Evolutionary conservation across 169 alveolate genomes (phyloP).

Genomic region (Plasmodium coatneyi): DNA sequence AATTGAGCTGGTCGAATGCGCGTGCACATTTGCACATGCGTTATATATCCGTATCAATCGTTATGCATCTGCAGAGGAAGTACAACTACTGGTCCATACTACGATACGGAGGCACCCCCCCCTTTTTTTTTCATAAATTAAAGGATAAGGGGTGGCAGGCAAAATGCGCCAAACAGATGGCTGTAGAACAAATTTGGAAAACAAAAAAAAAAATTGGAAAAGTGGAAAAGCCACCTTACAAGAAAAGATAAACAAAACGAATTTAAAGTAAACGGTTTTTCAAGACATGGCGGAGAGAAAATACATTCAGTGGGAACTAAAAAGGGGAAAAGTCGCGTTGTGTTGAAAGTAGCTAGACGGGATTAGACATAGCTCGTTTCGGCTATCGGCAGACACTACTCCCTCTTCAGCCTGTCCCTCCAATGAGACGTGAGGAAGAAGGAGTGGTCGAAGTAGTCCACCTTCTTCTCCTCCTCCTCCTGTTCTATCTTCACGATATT

Average conservation of each 20-base stretch:
- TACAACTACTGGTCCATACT: neutral
- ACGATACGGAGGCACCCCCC: neutral
- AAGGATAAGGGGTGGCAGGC: neutral
- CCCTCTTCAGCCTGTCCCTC: conserved; percentile 39
- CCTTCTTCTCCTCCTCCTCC: conserved; percentile 24
- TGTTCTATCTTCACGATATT: conserved; percentile 48
- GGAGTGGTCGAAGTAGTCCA: conserved; percentile 39
- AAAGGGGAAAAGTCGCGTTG: neutral
- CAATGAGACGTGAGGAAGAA: conserved; percentile 41
- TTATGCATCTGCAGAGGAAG: neutral
- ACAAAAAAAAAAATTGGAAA: neutral
- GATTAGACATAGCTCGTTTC: too few species aligned
- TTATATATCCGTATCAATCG: neutral
- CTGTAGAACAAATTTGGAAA: neutral
- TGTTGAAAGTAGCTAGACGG: neutral
- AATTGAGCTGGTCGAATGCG: neutral
- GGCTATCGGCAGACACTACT: neutral
- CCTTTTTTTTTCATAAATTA: neutral
- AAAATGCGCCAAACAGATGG: neutral
- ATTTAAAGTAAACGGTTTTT: neutral
- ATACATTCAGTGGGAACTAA: neutral
- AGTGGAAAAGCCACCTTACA: neutral
- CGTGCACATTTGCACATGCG: neutral
- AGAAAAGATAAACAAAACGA: neutral
- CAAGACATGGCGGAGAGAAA: neutral